Conservation (phyloP, 176 grass and related monocot species). For the Carex scoparia region DNA sequence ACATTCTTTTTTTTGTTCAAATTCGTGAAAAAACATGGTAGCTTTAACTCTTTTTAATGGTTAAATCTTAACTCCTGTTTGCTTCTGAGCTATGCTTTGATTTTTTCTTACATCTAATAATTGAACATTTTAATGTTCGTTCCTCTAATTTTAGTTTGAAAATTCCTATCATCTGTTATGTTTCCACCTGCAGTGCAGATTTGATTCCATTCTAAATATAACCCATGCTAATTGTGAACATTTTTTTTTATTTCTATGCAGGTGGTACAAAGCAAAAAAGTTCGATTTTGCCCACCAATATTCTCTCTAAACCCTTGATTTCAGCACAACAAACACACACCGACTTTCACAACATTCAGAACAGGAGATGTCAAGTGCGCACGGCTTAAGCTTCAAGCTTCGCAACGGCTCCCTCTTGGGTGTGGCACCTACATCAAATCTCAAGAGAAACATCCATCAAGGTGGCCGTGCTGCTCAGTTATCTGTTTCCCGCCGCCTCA, state of each 20-base stretch:
- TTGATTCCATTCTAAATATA: conserved; percentile 6
- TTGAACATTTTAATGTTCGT: background rate
- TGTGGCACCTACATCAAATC: conserved; percentile 20
- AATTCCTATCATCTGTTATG: background rate
- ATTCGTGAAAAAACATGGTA: background rate
- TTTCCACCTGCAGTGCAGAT: background rate
- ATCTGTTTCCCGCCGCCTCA: conserved; percentile 32
- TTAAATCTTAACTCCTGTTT: background rate
- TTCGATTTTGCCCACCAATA: background rate
- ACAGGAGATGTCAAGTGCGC: conserved; percentile 63
- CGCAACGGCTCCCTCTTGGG: conserved; percentile 15
- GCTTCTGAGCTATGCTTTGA: background rate
- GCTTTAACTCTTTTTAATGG: background rate
- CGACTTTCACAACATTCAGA: conserved; percentile 1
- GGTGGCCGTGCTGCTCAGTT: conserved; percentile 26
- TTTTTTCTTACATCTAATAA: background rate
- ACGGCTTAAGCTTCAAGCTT: conserved; percentile 52
- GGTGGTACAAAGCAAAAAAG: background rate
- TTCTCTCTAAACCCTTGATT: conserved; percentile 15
- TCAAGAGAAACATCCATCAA: conserved; percentile 25
- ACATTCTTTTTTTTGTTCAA: background rate
- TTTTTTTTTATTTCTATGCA: background rate
- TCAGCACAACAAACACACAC: conserved; percentile 2
- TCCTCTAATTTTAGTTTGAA: background rate
- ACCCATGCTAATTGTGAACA: background rate